Evolutionary conservation across 179 eudicot genomes (phyloP).

Genomic region (Drosera spatulata): DNA sequence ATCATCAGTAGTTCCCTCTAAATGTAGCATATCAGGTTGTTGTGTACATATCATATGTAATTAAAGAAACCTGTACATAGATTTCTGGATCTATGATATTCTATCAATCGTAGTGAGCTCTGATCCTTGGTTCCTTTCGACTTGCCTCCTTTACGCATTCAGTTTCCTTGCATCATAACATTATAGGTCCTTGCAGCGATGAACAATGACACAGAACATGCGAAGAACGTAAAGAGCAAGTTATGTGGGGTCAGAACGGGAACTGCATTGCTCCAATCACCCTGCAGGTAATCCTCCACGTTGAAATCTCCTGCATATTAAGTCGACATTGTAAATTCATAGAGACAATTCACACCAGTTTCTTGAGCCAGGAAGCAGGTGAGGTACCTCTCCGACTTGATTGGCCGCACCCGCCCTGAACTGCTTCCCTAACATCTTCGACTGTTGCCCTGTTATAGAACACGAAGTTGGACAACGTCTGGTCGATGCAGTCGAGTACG

Average conservation of each 20-base stretch:
- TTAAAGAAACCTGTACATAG: too few relatives aligned
- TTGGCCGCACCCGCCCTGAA: slow-evolving; percentile 32
- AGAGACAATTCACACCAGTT: not conserved
- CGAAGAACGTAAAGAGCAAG: slow-evolving; percentile 10
- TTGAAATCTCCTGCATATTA: slow-evolving; percentile 34
- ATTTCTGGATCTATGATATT: too few relatives aligned
- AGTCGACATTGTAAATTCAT: slow-evolving; percentile 1
- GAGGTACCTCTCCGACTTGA: slow-evolving; percentile 22
- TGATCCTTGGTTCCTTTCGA: too few relatives aligned
- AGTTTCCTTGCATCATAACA: too few relatives aligned
- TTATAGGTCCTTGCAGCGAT: slow-evolving; percentile 15
- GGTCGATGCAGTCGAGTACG: slow-evolving; percentile 31
- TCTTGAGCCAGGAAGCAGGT: not conserved
- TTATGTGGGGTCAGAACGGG: slow-evolving; percentile 15
- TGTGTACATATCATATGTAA: too few relatives aligned
- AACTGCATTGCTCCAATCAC: slow-evolving; percentile 21
- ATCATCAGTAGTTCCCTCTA: too few relatives aligned
- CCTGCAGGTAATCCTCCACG: slow-evolving; percentile 24
- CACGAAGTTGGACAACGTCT: slow-evolving; percentile 19
- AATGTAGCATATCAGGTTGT: too few relatives aligned
- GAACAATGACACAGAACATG: slow-evolving; percentile 10
- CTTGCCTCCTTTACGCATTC: too few relatives aligned
- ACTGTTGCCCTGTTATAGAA: slow-evolving; percentile 43
- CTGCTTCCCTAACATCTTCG: slow-evolving; percentile 19
- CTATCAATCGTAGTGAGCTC: too few relatives aligned